Percentiles rank a stretch among this genome's conserved stretches.
Evolutionary conservation across 768 basidiomycete genomes (phyloP).

Genomic region (Stropharia rugosoannulata): DNA sequence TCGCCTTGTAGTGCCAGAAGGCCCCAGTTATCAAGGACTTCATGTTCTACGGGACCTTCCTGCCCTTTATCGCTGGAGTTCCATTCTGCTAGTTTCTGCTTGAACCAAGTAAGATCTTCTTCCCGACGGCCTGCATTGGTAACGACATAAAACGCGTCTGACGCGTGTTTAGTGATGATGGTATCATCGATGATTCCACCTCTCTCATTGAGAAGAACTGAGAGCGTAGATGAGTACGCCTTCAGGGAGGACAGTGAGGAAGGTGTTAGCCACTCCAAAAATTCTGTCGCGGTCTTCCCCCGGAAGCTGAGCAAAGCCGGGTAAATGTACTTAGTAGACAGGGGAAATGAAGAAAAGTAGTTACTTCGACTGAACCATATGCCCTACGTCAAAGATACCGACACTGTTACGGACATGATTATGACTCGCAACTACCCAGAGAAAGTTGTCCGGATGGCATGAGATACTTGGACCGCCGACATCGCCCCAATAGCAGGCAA

Average conservation of each 20-base stretch:
- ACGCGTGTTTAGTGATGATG: constrained; percentile 82
- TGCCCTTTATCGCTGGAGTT: constrained; percentile 55
- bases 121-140: constrained; percentile 91
- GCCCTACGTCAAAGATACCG: constrained; percentile 95
- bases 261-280: constrained; percentile 90
- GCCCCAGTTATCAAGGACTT: constrained; percentile 83
- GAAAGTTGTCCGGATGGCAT: constrained; percentile 6
- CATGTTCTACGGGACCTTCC: constrained; percentile 71
- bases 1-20: constrained; percentile 87
- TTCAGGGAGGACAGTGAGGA: constrained; percentile 70
- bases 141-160: constrained; percentile 87
- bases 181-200: constrained; percentile 98
- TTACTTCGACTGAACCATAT: constrained; percentile 95
- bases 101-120: constrained; percentile 80
- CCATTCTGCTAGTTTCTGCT: constrained; percentile 70
- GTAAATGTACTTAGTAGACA: not conserved
- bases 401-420: constrained; percentile 79
- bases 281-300: constrained; percentile 72
- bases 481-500: constrained; percentile 7
- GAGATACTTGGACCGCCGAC: not conserved
- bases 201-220: constrained; percentile 81
- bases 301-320: constrained; percentile 58
- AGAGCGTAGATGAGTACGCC: constrained; percentile 80
- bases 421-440: constrained; percentile 76
- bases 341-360: constrained; percentile 16